phyloP scores from a whole-genome alignment of 2,329 filamentous ascomycete genomes.

The Xylariaceae sp. region DNA sequence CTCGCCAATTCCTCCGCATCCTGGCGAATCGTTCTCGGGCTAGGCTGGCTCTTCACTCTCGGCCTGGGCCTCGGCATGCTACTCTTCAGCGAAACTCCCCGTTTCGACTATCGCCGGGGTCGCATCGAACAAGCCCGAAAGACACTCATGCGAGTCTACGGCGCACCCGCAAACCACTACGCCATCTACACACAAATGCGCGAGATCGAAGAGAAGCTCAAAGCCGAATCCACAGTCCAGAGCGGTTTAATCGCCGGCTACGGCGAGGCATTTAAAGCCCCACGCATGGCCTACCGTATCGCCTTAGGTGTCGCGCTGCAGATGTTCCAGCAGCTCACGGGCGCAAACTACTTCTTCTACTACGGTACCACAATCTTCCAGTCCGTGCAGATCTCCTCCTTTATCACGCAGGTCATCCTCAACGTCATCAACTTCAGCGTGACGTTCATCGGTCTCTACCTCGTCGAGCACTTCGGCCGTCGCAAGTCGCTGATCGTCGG shows the following conservation, averaged over 20 bases:
- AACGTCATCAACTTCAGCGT: constrained; percentile 63
- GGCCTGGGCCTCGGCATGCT: constrained; percentile 47
- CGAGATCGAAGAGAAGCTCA: constrained; percentile 52
- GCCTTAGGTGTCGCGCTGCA: constrained; percentile 58
- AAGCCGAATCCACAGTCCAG: constrained; percentile 38
- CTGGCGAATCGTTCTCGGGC: constrained; percentile 58
- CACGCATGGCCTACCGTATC: constrained; percentile 61
- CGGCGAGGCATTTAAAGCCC: constrained; percentile 59
- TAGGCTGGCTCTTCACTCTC: constrained; percentile 49
- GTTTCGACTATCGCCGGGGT: constrained; percentile 48
- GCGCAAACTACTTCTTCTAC: constrained; percentile 65
- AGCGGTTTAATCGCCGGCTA: constrained; percentile 22
- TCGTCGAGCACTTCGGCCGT: constrained; percentile 65
- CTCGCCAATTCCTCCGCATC: constrained; percentile 39
- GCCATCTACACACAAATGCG: constrained; percentile 20
- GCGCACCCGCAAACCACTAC: constrained; percentile 24
- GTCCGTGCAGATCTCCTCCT: constrained; percentile 52
- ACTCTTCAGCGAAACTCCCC: constrained; percentile 49
- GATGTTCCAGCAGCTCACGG: constrained; percentile 65
- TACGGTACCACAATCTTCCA: constrained; percentile 53
- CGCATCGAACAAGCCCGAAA: constrained; percentile 41
- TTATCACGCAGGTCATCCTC: constrained; percentile 64
- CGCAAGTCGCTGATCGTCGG: constrained; percentile 60
- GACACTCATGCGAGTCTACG: constrained; percentile 48
- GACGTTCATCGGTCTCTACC: constrained; percentile 65